phyloP scores from a whole-genome alignment of 129 eudicot species.

The Escallonia rubra region DNA sequence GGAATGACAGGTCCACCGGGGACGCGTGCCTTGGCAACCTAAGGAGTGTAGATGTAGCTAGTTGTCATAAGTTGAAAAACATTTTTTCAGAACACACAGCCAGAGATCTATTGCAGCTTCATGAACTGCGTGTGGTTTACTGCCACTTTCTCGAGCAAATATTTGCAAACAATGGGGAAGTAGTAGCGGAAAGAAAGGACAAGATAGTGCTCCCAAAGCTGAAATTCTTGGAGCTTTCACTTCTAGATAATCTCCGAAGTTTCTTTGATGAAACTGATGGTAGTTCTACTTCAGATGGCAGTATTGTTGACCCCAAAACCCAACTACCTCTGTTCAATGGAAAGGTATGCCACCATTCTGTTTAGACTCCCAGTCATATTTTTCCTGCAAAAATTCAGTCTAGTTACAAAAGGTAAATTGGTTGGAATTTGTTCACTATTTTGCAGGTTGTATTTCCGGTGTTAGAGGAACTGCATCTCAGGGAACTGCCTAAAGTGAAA shows the following conservation, averaged over 20 bases:
- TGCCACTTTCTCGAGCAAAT: slow-evolving; percentile 28
- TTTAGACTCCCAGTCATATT: too few relatives aligned
- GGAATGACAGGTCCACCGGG: slow-evolving; percentile 32
- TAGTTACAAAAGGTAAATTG: too few relatives aligned
- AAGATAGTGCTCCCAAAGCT: slow-evolving; percentile 28
- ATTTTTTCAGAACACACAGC: slow-evolving; percentile 31
- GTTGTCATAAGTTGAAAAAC: slow-evolving; percentile 32
- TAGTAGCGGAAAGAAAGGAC: slow-evolving; percentile 7
- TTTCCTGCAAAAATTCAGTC: too few relatives aligned
- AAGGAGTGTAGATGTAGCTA: slow-evolving; percentile 30
- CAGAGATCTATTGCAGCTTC: slow-evolving; percentile 28
- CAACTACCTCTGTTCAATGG: slow-evolving; percentile 37
- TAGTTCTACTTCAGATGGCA: slow-evolving; percentile 16
- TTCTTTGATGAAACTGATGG: slow-evolving; percentile 27
- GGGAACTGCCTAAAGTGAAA: slow-evolving; percentile 32
- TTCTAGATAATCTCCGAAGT: slow-evolving; percentile 27
- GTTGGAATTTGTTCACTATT: too few relatives aligned
- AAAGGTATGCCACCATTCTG: slow-evolving; percentile 23
- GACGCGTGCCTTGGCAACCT: slow-evolving; percentile 29
- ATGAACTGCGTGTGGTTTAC: slow-evolving; percentile 16
- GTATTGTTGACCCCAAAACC: slow-evolving; percentile 1
- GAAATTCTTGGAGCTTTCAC: slow-evolving; percentile 31
- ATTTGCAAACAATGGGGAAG: slow-evolving; percentile 15
- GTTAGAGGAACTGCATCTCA: slow-evolving; percentile 42
- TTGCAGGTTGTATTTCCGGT: slow-evolving; percentile 37